These are phyloP conservation scores for Sextonia rubra DNA, from an alignment of 164 flowering plant genomes.

Conservation along the genomic window DNA sequence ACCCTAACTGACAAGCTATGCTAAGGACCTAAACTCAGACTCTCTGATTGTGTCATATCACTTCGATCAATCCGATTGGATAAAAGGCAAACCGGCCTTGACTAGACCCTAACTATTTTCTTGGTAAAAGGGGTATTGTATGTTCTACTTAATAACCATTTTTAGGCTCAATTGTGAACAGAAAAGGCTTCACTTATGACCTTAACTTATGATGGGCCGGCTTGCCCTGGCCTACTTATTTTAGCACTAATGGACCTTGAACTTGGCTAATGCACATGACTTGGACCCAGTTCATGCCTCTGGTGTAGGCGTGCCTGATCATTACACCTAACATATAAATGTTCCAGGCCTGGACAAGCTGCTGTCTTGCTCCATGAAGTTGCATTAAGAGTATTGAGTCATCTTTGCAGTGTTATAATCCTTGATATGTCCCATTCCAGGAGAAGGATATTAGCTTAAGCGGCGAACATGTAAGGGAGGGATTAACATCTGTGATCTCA, in stretches of 20 bases:
- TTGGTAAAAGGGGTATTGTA: no score
- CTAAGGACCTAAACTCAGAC: no score
- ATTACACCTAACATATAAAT: background rate
- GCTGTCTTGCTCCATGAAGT: background rate
- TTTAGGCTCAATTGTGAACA: no score
- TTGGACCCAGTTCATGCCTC: background rate
- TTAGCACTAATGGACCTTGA: background rate
- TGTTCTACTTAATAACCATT: no score
- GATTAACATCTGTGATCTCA: conserved; percentile 85
- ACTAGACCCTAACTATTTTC: no score
- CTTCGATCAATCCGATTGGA: no score
- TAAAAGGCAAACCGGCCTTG: no score
- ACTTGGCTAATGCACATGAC: background rate
- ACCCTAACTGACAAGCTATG: no score
- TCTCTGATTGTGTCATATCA: no score
- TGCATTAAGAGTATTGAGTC: background rate
- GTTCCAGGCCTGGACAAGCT: background rate
- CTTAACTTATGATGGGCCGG: no score
- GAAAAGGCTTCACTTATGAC: no score
- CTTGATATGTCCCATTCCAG: conserved; percentile 28
- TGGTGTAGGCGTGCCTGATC: background rate
- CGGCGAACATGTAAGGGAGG: conserved; percentile 98
- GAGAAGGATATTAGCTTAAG: conserved; percentile 88
- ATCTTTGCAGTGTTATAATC: background rate
- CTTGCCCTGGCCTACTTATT: no score